Percentiles rank a stretch among this genome's conserved stretches.
Conservation (phyloP, 2,329 filamentous ascomycete genomes). For the Pseudogymnoascus sp. region DNA sequence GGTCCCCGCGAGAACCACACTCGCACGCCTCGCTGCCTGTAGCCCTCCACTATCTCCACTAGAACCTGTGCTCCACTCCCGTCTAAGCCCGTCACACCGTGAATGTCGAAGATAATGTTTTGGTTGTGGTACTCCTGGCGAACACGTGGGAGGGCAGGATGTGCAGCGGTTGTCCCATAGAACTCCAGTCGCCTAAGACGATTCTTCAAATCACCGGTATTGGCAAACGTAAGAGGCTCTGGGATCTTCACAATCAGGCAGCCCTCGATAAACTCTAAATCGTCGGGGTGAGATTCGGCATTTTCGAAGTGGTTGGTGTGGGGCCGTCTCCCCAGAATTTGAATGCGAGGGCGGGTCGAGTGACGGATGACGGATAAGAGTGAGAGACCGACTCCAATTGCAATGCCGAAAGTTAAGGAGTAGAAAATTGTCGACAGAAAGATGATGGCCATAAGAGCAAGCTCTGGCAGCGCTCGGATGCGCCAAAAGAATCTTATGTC, state of each 20-base stretch:
- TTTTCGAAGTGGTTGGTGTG: conserved; percentile 81
- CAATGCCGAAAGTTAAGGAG: conserved; percentile 87
- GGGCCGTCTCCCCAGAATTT: conserved; percentile 85
- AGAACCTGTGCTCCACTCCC: conserved; percentile 89
- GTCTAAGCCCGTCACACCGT: conserved; percentile 92
- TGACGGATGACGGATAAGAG: conserved; percentile 84
- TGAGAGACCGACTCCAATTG: conserved; percentile 84
- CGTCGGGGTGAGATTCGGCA: conserved; percentile 63
- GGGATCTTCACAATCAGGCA: conserved; percentile 96
- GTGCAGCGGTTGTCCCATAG: conserved; percentile 77
- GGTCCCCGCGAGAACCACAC: conserved; percentile 65
- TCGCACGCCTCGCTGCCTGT: conserved; percentile 65
- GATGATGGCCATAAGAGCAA: conserved; percentile 81
- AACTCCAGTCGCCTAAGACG: conserved; percentile 75
- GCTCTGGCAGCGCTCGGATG: conserved; percentile 78
- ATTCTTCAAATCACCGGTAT: conserved; percentile 85
- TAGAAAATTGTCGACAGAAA: conserved; percentile 91
- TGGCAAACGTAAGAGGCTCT: conserved; percentile 92
- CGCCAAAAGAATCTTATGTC: conserved; percentile 84
- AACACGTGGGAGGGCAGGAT: conserved; percentile 78
- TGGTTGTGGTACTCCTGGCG: conserved; percentile 72
- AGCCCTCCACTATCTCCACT: conserved; percentile 75
- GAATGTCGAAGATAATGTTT: conserved; percentile 94
- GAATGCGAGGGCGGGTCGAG: conserved; percentile 84
- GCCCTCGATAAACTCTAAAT: conserved; percentile 81